Percentiles rank a stretch among this genome's conserved stretches.
These are phyloP conservation scores for Blastocystis sp. DNA, from an alignment of 352 stramenopile genomes.

Conservation along the genomic window DNA sequence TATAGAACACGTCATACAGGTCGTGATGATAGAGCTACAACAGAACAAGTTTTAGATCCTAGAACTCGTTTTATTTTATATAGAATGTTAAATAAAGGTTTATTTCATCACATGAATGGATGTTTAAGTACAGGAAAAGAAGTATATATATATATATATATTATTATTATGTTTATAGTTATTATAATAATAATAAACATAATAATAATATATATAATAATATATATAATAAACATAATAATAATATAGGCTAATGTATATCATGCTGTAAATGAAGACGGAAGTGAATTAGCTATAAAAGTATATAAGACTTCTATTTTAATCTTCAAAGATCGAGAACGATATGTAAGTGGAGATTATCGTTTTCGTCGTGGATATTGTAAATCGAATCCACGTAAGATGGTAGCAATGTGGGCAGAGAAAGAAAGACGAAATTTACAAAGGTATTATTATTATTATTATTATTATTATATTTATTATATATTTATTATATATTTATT, in stretches of 20 bases:
- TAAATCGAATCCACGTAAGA: conserved; percentile 86
- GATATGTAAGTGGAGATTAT: conserved; percentile 92
- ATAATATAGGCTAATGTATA: conserved; percentile 81
- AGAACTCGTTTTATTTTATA: conserved; percentile 93
- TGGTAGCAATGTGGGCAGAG: conserved; percentile 97
- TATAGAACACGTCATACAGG: conserved; percentile 60
- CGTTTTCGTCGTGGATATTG: conserved; percentile 44
- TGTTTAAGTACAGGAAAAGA: conserved; percentile 97
- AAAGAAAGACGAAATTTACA: conserved; percentile 94
- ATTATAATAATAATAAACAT: too few species aligned
- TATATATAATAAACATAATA: not conserved
- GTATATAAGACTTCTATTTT: conserved; percentile 83
- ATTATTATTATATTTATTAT: too few species aligned
- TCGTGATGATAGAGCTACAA: conserved; percentile 86
- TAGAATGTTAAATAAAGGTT: conserved; percentile 81
- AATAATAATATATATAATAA: too few species aligned
- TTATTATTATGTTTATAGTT: too few species aligned
- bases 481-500: too few species aligned
- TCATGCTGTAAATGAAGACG: conserved; percentile 58
- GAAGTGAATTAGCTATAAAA: conserved; percentile 65
- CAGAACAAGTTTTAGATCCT: conserved; percentile 86
- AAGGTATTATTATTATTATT: too few species aligned
- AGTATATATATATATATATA: too few species aligned
- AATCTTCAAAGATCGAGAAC: conserved; percentile 98
- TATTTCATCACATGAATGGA: conserved; percentile 85